Conservation (phyloP, 192 early-diverging fungal species). For the Rhizoclosmatium globosum region DNA sequence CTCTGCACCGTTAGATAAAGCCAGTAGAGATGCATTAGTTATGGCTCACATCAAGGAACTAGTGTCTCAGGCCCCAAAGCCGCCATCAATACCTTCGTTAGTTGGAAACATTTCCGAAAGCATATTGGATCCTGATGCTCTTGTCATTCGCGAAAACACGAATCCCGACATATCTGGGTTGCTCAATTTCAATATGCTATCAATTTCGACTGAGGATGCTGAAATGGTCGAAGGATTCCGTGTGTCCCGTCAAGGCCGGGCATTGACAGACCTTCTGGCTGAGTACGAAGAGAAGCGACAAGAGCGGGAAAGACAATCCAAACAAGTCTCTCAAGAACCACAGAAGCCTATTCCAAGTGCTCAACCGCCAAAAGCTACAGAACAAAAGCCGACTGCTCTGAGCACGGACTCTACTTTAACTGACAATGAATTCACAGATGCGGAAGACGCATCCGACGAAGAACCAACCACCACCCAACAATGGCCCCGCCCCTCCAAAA, state of each 20-base stretch:
- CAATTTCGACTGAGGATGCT: neutral
- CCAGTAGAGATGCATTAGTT: neutral
- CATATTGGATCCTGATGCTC: constrained; percentile 9
- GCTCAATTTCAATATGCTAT: neutral
- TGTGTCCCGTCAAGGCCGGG: neutral
- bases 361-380: neutral
- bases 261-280: neutral
- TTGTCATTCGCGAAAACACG: constrained; percentile 9
- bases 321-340: neutral
- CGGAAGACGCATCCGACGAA: neutral
- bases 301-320: neutral
- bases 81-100: neutral
- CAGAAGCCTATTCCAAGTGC: neutral
- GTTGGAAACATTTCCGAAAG: neutral
- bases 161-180: neutral
- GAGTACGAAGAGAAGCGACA: neutral
- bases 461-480: neutral
- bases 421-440: neutral
- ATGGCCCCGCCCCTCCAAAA: constrained; percentile 25
- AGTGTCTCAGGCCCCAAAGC: constrained; percentile 9
- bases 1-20: neutral
- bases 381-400: neutral
- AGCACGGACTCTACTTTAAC: neutral
- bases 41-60: constrained; percentile 4
- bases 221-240: constrained; percentile 15